These are phyloP conservation scores for Bipolaris oryzae DNA, from an alignment of 2,329 filamentous ascomycete species.

Conservation along the genomic window DNA sequence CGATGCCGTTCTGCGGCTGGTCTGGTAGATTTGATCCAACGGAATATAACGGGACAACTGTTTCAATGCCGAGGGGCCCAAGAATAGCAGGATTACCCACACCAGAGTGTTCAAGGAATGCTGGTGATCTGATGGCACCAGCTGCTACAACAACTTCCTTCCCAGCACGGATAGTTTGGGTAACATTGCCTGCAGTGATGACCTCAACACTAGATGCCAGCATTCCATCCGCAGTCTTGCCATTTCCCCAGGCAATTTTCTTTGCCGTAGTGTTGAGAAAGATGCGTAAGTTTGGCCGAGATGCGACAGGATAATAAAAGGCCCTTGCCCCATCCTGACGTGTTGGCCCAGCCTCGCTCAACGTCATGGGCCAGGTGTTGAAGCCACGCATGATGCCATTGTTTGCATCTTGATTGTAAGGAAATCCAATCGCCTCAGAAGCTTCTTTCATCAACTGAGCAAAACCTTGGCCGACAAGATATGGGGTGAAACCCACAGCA, in stretches of 20 bases:
- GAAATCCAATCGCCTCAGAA: slow-evolving; percentile 43
- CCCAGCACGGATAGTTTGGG: slow-evolving; percentile 22
- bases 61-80: slow-evolving; percentile 25
- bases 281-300: slow-evolving; percentile 52
- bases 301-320: slow-evolving; percentile 54
- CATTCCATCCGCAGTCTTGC: slow-evolving; percentile 2
- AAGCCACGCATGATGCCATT: slow-evolving; percentile 54
- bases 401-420: slow-evolving; percentile 52
- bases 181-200: slow-evolving; percentile 23
- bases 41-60: slow-evolving; percentile 26
- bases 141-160: slow-evolving; percentile 47
- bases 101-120: slow-evolving; percentile 46
- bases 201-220: slow-evolving; percentile 36
- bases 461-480: slow-evolving; percentile 31
- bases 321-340: slow-evolving; percentile 56
- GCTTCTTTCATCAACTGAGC: slow-evolving; percentile 47
- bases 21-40: slow-evolving; percentile 47
- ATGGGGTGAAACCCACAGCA: slow-evolving; percentile 37
- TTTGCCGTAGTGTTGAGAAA: slow-evolving; percentile 53
- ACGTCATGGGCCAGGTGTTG: slow-evolving; percentile 50
- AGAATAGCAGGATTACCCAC: slow-evolving; percentile 44
- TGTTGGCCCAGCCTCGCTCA: slow-evolving; percentile 47
- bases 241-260: slow-evolving; percentile 47
- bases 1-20: slow-evolving; percentile 38
- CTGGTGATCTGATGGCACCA: slow-evolving; percentile 43